Conservation (phyloP, 805 yeast genomes). For the Sugiyamaella floridensis region DNA sequence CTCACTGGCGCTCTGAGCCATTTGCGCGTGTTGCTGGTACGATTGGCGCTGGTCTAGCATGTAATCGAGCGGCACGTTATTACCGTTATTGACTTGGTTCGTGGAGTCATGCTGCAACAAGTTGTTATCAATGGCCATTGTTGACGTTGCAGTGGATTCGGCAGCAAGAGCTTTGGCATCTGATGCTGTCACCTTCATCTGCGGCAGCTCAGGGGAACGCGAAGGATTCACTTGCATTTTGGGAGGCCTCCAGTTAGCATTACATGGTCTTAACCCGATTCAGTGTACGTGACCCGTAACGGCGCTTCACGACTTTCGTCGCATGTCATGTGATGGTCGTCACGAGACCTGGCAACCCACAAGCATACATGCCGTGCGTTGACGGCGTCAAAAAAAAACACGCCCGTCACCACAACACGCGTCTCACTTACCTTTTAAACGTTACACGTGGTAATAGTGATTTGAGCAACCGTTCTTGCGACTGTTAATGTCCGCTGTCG, state of each 20-base stretch:
- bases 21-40: not conserved
- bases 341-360: not conserved
- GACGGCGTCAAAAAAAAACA: no score
- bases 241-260: not conserved
- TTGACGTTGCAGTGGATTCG: not conserved
- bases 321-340: not conserved
- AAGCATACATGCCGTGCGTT: no score
- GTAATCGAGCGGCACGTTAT: not conserved
- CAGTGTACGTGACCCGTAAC: not conserved
- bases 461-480: no score
- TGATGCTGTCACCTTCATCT: not conserved
- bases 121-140: not conserved
- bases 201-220: not conserved
- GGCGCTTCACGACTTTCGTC: not conserved
- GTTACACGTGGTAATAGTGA: no score
- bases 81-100: not conserved
- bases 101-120: not conserved
- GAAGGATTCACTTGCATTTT: not conserved
- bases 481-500: no score
- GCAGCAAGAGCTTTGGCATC: not conserved
- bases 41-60: slow-evolving; percentile 3
- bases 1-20: not conserved
- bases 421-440: no score
- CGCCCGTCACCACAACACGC: no score
- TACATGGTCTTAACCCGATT: not conserved